Conservation (phyloP, 2,329 filamentous ascomycete species). For the Aspergillus jensenii region DNA sequence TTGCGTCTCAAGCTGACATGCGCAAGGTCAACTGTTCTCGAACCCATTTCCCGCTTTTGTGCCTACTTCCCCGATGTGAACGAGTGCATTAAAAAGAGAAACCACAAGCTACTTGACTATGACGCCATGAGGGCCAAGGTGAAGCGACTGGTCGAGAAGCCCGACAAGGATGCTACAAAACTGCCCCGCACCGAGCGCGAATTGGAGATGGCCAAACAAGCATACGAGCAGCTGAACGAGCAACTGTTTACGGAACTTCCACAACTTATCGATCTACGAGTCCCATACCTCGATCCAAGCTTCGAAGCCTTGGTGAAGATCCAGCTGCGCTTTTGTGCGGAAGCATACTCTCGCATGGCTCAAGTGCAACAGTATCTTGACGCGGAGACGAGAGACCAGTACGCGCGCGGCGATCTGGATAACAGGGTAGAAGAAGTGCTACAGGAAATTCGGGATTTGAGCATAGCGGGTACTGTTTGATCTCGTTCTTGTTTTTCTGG, state of each 20-base stretch:
- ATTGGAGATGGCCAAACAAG: constrained; percentile 85
- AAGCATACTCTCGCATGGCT: constrained; percentile 96
- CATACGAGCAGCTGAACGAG: constrained; percentile 96
- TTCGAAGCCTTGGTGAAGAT: constrained; percentile 99
- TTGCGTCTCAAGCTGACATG: not conserved
- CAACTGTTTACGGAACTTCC: constrained; percentile 91
- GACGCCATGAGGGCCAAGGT: constrained; percentile 93
- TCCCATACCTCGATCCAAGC: constrained; percentile 93
- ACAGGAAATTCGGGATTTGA: constrained; percentile 94
- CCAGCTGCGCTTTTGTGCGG: constrained; percentile 93
- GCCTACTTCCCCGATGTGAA: constrained; percentile 99
- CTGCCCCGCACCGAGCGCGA: constrained; percentile 95
- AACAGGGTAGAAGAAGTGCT: constrained; percentile 90
- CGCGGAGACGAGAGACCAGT: constrained; percentile 91
- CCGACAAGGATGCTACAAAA: constrained; percentile 97
- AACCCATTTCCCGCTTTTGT: constrained; percentile 94
- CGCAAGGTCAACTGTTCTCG: constrained; percentile 79
- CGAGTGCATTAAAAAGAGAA: constrained; percentile 98
- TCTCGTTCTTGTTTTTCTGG: constrained; percentile 8
- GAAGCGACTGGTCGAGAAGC: constrained; percentile 95
- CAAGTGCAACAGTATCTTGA: constrained; percentile 99
- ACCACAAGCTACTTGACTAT: constrained; percentile 98
- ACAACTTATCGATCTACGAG: constrained; percentile 92
- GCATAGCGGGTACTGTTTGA: constrained; percentile 75
- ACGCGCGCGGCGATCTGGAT: constrained; percentile 89